These are phyloP conservation scores for Pichia sp. DNA, from an alignment of 1,139 yeast species.

Conservation along the genomic window DNA sequence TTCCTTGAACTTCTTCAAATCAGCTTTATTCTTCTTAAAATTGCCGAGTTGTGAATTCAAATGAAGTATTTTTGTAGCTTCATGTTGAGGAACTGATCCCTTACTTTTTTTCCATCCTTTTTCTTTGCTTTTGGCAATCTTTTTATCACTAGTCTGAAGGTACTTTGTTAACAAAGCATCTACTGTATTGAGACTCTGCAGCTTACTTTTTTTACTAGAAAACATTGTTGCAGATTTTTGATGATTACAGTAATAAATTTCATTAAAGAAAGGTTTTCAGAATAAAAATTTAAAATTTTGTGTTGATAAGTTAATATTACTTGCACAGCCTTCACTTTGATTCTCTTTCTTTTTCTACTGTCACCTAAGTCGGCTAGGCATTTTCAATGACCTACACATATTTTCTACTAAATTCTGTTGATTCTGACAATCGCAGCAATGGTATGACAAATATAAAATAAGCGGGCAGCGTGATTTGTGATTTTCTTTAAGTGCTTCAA, in stretches of 20 bases:
- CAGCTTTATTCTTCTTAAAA: constrained; percentile 5
- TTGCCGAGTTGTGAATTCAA: constrained; percentile 8
- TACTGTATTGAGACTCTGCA: constrained; percentile 20
- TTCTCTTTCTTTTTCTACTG: too few relatives aligned
- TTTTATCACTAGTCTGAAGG: constrained; percentile 19
- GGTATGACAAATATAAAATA: too few relatives aligned
- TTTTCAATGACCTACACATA: too few relatives aligned
- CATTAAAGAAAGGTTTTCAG: not conserved
- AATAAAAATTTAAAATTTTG: not conserved
- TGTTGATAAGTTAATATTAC: not conserved
- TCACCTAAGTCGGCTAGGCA: too few relatives aligned
- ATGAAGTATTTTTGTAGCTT: constrained; percentile 10
- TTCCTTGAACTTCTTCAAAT: constrained; percentile 9
- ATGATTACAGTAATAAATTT: too few relatives aligned
- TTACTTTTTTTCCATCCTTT: not conserved
- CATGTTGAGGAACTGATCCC: constrained; percentile 8
- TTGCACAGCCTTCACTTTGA: not conserved
- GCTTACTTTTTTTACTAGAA: constrained; percentile 20
- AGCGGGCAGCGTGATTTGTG: too few relatives aligned
- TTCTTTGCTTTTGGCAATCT: constrained; percentile 6
- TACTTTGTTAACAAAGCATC: constrained; percentile 23
- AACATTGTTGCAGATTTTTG: constrained; percentile 15
- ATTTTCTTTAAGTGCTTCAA: too few relatives aligned
- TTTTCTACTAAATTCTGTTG: too few relatives aligned
- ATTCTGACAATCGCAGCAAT: too few relatives aligned